phyloP scores from a whole-genome alignment of 805 yeast species.

The Monosporozyma siamensis region DNA sequence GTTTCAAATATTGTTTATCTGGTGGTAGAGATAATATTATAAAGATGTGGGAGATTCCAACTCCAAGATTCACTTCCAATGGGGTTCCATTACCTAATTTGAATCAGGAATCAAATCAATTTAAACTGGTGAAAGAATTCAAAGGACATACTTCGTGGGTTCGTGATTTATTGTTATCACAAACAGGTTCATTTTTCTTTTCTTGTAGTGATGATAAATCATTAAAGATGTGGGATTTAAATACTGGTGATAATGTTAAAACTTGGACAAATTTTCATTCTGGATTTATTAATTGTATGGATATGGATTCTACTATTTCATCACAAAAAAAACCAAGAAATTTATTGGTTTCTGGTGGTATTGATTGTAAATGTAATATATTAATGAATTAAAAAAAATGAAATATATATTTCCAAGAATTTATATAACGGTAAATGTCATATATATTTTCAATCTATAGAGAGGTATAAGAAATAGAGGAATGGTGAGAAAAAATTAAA shows the following conservation, averaged over 20 bases:
- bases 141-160: constrained; percentile 86
- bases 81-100: constrained; percentile 42
- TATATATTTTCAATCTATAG: background rate
- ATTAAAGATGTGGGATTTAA: constrained; percentile 69
- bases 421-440: background rate
- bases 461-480: too few species aligned
- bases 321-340: constrained; percentile 10
- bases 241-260: constrained; percentile 38
- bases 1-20: constrained; percentile 64
- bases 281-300: constrained; percentile 63
- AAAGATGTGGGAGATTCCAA: constrained; percentile 68
- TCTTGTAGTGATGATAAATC: constrained; percentile 75
- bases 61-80: constrained; percentile 49
- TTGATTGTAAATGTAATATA: constrained; percentile 18
- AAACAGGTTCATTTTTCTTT: constrained; percentile 71
- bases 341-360: constrained; percentile 18
- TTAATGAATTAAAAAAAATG: constrained; percentile 8
- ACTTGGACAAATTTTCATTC: constrained; percentile 52
- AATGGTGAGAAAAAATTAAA: background rate
- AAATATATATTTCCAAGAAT: background rate
- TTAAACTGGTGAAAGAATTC: constrained; percentile 46
- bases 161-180: constrained; percentile 38
- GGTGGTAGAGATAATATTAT: constrained; percentile 73
- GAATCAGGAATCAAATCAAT: constrained; percentile 41
- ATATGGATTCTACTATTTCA: constrained; percentile 18